These are phyloP conservation scores for Halophytophthora batemanensis DNA, from an alignment of 352 stramenopile species.

Conservation along the genomic window DNA sequence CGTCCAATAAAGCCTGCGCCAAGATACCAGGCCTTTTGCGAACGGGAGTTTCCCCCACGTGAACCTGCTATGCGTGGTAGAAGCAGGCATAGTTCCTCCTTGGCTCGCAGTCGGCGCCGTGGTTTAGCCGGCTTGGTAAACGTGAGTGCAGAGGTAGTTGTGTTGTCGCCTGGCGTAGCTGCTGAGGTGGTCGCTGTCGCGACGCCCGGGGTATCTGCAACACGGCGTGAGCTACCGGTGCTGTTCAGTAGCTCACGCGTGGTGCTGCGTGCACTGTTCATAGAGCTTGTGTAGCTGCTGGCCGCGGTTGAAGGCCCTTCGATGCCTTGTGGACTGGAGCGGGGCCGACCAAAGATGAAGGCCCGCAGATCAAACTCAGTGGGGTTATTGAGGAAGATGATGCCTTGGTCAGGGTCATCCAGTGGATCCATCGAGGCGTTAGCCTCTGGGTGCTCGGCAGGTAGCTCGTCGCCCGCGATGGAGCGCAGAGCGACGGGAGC, in stretches of 20 bases:
- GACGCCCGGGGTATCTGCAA: neutral
- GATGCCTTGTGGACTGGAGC: conserved; percentile 2
- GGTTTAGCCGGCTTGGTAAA: conserved; percentile 4
- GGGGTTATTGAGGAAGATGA: conserved; percentile 27
- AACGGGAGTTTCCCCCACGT: conserved; percentile 12
- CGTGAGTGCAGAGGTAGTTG: neutral
- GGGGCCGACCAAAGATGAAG: conserved; percentile 15
- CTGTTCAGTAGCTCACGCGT: conserved; percentile 2
- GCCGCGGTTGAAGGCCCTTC: conserved; percentile 7
- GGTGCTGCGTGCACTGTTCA: conserved; percentile 10
- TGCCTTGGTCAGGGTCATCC: conserved; percentile 17
- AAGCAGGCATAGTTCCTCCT: conserved; percentile 61
- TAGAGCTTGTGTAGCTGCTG: conserved; percentile 15
- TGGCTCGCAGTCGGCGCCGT: conserved; percentile 32
- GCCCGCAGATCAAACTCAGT: conserved; percentile 23
- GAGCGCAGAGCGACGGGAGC: neutral
- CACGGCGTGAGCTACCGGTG: neutral
- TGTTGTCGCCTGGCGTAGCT: neutral
- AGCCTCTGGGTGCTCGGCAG: conserved; percentile 5
- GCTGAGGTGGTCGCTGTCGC: neutral
- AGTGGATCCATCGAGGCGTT: neutral
- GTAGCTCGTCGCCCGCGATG: conserved; percentile 1
- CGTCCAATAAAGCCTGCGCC: conserved; percentile 53
- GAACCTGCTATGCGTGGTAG: conserved; percentile 22
- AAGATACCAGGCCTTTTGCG: conserved; percentile 64